Conservation (phyloP, 148 eudicot genomes). For the Euryodendron excelsum region DNA sequence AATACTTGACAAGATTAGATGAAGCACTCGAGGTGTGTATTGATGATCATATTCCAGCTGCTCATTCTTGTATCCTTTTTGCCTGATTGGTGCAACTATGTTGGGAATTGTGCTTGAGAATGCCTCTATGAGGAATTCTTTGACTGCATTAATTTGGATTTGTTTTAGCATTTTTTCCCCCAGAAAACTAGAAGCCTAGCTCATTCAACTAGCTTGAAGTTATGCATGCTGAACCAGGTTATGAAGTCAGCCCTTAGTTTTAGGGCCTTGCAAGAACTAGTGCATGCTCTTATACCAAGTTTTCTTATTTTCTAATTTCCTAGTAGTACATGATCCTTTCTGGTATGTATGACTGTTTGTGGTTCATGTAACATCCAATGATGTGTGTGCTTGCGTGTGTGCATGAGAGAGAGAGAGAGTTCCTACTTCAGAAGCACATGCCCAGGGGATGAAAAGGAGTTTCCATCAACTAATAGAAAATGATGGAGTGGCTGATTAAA, state of each 20-base stretch:
- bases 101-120: neutral
- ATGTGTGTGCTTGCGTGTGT: neutral
- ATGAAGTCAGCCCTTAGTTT: neutral
- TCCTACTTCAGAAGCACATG: no score
- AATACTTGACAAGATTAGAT: conserved; percentile 73
- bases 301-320: neutral
- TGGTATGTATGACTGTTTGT: neutral
- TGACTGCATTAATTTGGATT: neutral
- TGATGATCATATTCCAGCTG: neutral
- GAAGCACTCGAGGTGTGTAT: conserved; percentile 69
- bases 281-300: neutral
- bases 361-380: neutral
- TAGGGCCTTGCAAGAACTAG: neutral
- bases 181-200: neutral
- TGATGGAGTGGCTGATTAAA: no score
- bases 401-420: neutral
- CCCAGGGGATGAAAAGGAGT: no score
- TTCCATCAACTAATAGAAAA: no score
- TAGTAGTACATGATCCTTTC: neutral
- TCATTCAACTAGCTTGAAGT: neutral
- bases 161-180: neutral
- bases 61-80: neutral
- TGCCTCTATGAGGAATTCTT: neutral
- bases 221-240: neutral
- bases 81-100: conserved; percentile 7